phyloP scores from a whole-genome alignment of 2,329 filamentous ascomycete genomes.

The Scortechinia acanthostroma region DNA sequence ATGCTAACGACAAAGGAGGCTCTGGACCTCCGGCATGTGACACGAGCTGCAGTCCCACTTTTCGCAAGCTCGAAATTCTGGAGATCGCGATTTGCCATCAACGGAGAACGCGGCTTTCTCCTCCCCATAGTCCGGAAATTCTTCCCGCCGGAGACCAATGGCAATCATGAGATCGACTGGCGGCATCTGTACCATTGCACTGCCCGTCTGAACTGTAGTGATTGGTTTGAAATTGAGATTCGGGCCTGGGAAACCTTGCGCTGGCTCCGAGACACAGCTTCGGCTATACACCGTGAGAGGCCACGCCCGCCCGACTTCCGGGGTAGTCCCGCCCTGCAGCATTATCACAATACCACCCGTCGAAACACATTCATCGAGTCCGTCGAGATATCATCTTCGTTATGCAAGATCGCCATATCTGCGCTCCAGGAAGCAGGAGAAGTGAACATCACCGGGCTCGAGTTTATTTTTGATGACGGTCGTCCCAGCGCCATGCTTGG shows the following conservation, averaged over 20 bases:
- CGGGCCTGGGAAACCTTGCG: background rate
- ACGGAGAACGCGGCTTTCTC: background rate
- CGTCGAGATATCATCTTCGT: background rate
- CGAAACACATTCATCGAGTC: background rate
- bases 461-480: background rate
- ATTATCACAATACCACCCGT: background rate
- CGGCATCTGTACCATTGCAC: background rate
- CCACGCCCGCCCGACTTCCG: background rate
- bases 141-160: background rate
- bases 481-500: background rate
- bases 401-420: background rate
- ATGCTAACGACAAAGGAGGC: background rate
- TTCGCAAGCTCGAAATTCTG: background rate
- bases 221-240: background rate
- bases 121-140: background rate
- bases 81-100: background rate
- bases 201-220: background rate
- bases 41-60: background rate
- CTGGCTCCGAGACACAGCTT: background rate
- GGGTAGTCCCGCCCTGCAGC: background rate
- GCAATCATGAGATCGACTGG: too few species aligned
- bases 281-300: background rate
- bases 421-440: background rate
- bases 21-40: background rate
- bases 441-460: background rate